These are phyloP conservation scores for Pyricularia pennisetigena DNA, from an alignment of 2,329 filamentous ascomycete species.

Conservation along the genomic window DNA sequence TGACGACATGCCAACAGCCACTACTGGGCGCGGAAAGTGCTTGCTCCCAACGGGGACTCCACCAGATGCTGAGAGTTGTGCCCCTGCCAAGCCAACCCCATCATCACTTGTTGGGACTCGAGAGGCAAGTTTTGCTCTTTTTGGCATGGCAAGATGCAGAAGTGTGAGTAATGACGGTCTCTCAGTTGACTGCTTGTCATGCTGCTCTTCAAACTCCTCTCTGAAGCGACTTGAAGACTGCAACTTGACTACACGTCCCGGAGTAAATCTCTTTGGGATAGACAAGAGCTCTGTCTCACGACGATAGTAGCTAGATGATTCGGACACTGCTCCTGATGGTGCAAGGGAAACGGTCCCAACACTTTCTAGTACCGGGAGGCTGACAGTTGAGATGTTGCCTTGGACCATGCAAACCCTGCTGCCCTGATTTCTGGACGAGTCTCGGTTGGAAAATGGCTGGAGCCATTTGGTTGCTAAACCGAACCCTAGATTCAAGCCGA, in stretches of 20 bases:
- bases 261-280: conserved; percentile 29
- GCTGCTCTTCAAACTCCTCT: conserved; percentile 25
- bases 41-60: not conserved
- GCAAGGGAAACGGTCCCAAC: not conserved
- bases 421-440: not conserved
- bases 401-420: not conserved
- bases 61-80: not conserved
- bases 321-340: conserved; percentile 14
- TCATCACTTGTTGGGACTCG: conserved; percentile 10
- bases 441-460: not conserved
- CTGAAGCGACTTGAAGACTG: conserved; percentile 27
- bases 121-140: conserved; percentile 16
- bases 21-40: not conserved
- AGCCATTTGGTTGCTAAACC: not conserved
- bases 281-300: conserved; percentile 27
- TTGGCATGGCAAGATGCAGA: conserved; percentile 23
- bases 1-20: not conserved
- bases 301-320: conserved; percentile 26
- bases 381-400: not conserved
- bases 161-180: conserved; percentile 24
- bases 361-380: not conserved
- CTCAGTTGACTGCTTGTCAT: conserved; percentile 7
- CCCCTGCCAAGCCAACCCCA: not conserved
- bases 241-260: conserved; percentile 18
- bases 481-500: not conserved